Conservation (phyloP, 2,329 filamentous ascomycete genomes). For the Fusarium sp. region DNA sequence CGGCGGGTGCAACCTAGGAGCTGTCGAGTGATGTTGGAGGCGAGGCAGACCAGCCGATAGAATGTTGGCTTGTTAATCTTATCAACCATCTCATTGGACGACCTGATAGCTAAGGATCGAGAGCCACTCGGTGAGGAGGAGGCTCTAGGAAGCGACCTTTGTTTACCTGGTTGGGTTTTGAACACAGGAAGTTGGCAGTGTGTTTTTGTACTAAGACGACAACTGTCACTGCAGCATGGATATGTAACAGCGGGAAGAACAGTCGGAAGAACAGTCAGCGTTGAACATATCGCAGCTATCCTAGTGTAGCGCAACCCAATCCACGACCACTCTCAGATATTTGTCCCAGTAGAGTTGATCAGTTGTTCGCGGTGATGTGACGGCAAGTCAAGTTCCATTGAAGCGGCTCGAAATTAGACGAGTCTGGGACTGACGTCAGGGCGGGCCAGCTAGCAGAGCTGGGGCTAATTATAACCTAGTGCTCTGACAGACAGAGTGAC, state of each 20-base stretch:
- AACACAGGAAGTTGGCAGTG: conserved; percentile 6
- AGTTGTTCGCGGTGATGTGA: neutral
- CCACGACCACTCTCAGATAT: conserved; percentile 15
- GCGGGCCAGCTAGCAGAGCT: conserved; percentile 10
- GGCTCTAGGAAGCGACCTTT: conserved; percentile 21
- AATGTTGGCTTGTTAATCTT: neutral
- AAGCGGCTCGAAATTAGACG: conserved; percentile 1
- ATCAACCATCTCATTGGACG: neutral
- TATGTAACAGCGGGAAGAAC: neutral
- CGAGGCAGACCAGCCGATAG: neutral
- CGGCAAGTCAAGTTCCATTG: neutral
- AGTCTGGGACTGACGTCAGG: conserved; percentile 35
- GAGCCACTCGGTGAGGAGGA: conserved; percentile 44
- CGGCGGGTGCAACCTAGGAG: conserved; percentile 1
- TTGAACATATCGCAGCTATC: conserved; percentile 2
- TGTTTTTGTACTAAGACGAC: neutral
- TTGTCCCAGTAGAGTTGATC: neutral
- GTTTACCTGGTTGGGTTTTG: conserved; percentile 3
- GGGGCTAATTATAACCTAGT: neutral
- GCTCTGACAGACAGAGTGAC: neutral
- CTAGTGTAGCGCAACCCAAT: conserved; percentile 1
- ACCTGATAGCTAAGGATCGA: conserved; percentile 9
- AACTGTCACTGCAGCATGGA: neutral
- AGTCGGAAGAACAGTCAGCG: neutral
- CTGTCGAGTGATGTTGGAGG: neutral